phyloP scores from a whole-genome alignment of 2,329 filamentous ascomycete species.

The Fusarium tanahbumbuense region DNA sequence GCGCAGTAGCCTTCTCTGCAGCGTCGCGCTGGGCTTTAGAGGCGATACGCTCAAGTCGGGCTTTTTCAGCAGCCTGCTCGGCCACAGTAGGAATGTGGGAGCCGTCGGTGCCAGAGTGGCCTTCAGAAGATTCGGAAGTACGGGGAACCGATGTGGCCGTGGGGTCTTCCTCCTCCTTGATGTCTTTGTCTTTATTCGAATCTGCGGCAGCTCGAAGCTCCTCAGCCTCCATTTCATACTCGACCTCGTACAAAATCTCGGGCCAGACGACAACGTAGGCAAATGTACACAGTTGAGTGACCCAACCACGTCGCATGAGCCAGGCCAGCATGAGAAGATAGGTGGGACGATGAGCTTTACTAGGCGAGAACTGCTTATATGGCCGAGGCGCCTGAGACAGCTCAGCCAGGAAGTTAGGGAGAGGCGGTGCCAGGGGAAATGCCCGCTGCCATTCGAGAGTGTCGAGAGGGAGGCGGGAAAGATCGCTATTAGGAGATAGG shows the following conservation, averaged over 20 bases:
- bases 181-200: constrained; percentile 43
- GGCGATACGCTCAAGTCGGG: constrained; percentile 69
- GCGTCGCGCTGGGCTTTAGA: constrained; percentile 65
- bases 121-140: constrained; percentile 45
- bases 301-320: constrained; percentile 92
- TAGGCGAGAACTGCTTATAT: constrained; percentile 86
- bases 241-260: constrained; percentile 84
- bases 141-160: constrained; percentile 32
- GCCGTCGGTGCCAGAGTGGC: constrained; percentile 39
- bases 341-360: constrained; percentile 84
- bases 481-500: constrained; percentile 88
- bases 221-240: constrained; percentile 75
- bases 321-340: constrained; percentile 95
- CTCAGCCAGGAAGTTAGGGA: constrained; percentile 88
- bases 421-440: constrained; percentile 84
- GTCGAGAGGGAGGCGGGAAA: constrained; percentile 75
- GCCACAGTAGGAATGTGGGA: constrained; percentile 56
- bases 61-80: constrained; percentile 69
- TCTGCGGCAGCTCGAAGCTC: constrained; percentile 61
- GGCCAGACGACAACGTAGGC: constrained; percentile 87
- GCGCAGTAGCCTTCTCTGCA: constrained; percentile 67
- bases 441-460: constrained; percentile 77
- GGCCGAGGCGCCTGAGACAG: constrained; percentile 83
- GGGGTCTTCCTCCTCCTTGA: constrained; percentile 41
- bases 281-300: constrained; percentile 91